Conservation (phyloP, 2,329 filamentous ascomycete genomes). For the Colletotrichum spaethianum region DNA sequence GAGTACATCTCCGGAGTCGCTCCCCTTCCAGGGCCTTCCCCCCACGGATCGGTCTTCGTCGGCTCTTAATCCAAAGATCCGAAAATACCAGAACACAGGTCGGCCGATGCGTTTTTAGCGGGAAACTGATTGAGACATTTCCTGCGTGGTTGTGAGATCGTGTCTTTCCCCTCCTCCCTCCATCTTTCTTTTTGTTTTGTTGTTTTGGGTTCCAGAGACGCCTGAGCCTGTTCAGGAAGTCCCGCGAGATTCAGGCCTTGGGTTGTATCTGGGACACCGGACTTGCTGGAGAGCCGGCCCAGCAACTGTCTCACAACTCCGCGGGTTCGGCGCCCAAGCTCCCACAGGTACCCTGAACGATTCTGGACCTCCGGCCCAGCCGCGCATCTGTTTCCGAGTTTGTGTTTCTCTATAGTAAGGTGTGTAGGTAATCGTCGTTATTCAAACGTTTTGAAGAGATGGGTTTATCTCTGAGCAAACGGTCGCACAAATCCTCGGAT, state of each 20-base stretch:
- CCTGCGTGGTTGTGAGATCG: slow-evolving; percentile 2
- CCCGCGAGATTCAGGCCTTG: slow-evolving; percentile 22
- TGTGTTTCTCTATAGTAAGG: slow-evolving; percentile 12
- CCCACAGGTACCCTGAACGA: slow-evolving; percentile 10
- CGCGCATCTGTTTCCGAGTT: slow-evolving; percentile 26
- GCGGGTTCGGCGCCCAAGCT: slow-evolving; percentile 27
- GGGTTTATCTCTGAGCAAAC: not conserved
- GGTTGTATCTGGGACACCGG: slow-evolving; percentile 29
- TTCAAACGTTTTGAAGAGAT: not conserved
- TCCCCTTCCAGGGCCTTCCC: slow-evolving; percentile 1
- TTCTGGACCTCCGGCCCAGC: slow-evolving; percentile 38
- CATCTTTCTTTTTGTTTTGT: not conserved
- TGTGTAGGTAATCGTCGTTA: slow-evolving; percentile 12
- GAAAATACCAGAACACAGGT: not conserved
- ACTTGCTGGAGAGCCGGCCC: slow-evolving; percentile 23
- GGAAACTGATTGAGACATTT: slow-evolving; percentile 21
- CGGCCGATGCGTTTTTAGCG: not conserved
- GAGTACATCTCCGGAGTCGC: slow-evolving; percentile 29
- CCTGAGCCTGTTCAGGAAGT: slow-evolving; percentile 31
- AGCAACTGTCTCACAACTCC: slow-evolving; percentile 40
- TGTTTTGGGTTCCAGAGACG: slow-evolving; percentile 4
- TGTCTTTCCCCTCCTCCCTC: not conserved
- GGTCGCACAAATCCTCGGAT: not conserved
- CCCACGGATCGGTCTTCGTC: slow-evolving; percentile 31
- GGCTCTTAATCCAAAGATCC: slow-evolving; percentile 15